Evolutionary conservation across 2,329 filamentous ascomycete genomes (phyloP).

Genomic region (Mariannaea sp.): DNA sequence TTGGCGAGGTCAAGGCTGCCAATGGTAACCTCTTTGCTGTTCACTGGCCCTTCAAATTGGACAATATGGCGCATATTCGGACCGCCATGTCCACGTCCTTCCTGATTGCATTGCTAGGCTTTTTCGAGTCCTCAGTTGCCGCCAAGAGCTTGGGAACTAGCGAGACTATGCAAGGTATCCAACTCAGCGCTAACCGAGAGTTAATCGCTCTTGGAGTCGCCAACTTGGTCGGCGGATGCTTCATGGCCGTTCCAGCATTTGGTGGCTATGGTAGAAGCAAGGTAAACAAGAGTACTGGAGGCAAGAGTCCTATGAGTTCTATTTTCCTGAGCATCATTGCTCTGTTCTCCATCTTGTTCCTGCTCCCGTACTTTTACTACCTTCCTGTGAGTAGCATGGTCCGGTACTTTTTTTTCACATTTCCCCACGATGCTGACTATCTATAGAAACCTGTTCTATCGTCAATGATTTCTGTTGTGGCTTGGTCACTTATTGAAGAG

Average conservation of each 20-base stretch:
- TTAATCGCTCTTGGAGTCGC: constrained; percentile 89
- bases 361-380: constrained; percentile 92
- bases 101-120: constrained; percentile 92
- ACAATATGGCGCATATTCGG: constrained; percentile 80
- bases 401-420: background rate
- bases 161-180: constrained; percentile 76
- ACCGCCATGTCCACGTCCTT: constrained; percentile 91
- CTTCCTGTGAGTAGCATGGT: constrained; percentile 71
- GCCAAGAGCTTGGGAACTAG: constrained; percentile 82
- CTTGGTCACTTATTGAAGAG: constrained; percentile 93
- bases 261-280: constrained; percentile 96
- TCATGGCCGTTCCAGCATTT: constrained; percentile 91
- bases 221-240: constrained; percentile 89
- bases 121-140: constrained; percentile 96
- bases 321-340: constrained; percentile 85
- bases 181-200: constrained; percentile 88
- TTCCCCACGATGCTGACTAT: constrained; percentile 9
- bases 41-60: constrained; percentile 80
- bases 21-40: constrained; percentile 77
- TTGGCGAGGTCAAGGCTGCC: constrained; percentile 78
- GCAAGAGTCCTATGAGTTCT: constrained; percentile 91
- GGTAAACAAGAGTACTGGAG: constrained; percentile 90
- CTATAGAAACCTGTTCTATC: constrained; percentile 86
- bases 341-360: constrained; percentile 76
- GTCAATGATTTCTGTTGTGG: constrained; percentile 93